These are phyloP conservation scores for Boletus vinaceobasis DNA, from an alignment of 768 basidiomycete species.

Conservation along the genomic window DNA sequence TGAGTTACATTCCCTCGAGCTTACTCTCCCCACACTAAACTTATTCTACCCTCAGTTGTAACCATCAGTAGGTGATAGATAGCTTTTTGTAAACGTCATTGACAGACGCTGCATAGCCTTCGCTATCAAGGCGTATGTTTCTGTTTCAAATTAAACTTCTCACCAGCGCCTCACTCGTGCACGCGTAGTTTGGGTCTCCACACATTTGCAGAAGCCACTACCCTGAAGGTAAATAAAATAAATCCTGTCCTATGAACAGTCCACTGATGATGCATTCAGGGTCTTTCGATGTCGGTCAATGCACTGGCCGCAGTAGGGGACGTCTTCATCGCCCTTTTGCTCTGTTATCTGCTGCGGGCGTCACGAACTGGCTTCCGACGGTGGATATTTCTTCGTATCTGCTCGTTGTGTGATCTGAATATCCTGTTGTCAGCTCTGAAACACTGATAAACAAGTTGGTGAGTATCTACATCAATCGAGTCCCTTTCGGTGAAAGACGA, in stretches of 20 bases:
- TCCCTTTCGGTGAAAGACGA: neutral
- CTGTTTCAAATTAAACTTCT: neutral
- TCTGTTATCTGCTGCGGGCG: constrained; percentile 45
- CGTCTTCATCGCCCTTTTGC: constrained; percentile 46
- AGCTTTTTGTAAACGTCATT: neutral
- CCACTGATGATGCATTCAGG: constrained; percentile 7
- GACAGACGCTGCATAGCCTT: constrained; percentile 32
- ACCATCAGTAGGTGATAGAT: constrained; percentile 30
- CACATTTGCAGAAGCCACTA: constrained; percentile 47
- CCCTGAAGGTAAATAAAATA: constrained; percentile 39
- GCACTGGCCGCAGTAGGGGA: constrained; percentile 52
- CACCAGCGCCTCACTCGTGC: neutral
- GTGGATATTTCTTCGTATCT: constrained; percentile 13
- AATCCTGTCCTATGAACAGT: neutral
- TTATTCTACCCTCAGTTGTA: constrained; percentile 16
- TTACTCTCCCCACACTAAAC: constrained; percentile 2
- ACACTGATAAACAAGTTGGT: constrained; percentile 50
- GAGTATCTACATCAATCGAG: neutral
- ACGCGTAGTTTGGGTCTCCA: constrained; percentile 35
- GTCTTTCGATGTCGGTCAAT: constrained; percentile 54
- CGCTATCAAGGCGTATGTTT: constrained; percentile 34
- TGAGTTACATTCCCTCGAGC: constrained; percentile 7
- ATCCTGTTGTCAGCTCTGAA: constrained; percentile 36
- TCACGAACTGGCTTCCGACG: constrained; percentile 54
- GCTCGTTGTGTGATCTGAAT: neutral